Evolutionary conservation across 2,329 filamentous ascomycete genomes (phyloP).

Genomic region (Phialophora verrucosa): DNA sequence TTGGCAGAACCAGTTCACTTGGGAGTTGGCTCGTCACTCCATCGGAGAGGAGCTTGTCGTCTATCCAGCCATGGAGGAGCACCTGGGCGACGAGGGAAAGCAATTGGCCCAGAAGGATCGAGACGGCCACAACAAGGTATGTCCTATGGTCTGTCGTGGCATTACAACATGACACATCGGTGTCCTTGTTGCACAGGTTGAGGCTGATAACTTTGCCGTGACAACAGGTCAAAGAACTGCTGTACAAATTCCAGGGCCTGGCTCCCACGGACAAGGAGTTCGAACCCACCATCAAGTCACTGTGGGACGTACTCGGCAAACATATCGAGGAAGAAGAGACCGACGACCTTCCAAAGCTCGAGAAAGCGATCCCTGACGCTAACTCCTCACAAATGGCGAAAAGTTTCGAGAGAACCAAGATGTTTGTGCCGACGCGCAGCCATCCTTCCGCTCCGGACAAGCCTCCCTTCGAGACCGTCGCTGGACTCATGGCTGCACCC

Average conservation of each 20-base stretch:
- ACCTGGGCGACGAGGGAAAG: slow-evolving; percentile 51
- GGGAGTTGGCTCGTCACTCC: slow-evolving; percentile 60
- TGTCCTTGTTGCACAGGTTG: neutral
- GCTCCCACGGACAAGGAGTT: slow-evolving; percentile 51
- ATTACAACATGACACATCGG: neutral
- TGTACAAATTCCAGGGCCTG: slow-evolving; percentile 59
- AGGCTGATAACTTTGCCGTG: neutral
- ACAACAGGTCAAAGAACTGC: slow-evolving; percentile 57
- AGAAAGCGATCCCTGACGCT: slow-evolving; percentile 47
- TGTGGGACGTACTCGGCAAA: slow-evolving; percentile 52
- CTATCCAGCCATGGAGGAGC: slow-evolving; percentile 61
- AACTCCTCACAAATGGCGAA: slow-evolving; percentile 49
- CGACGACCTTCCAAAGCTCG: slow-evolving; percentile 57
- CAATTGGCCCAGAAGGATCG: slow-evolving; percentile 57
- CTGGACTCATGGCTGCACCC: slow-evolving; percentile 61
- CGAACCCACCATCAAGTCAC: slow-evolving; percentile 49
- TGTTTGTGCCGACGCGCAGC: slow-evolving; percentile 58
- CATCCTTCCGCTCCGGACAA: slow-evolving; percentile 59
- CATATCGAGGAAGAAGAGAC: slow-evolving; percentile 61
- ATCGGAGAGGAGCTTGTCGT: slow-evolving; percentile 60
- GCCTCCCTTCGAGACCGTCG: slow-evolving; percentile 62
- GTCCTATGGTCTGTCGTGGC: slow-evolving; percentile 14
- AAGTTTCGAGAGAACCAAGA: slow-evolving; percentile 60
- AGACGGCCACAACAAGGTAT: slow-evolving; percentile 54
- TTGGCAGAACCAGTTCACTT: slow-evolving; percentile 59